Conservation (phyloP, 2,329 filamentous ascomycete genomes). For the Myriosclerotinia curreyana region DNA sequence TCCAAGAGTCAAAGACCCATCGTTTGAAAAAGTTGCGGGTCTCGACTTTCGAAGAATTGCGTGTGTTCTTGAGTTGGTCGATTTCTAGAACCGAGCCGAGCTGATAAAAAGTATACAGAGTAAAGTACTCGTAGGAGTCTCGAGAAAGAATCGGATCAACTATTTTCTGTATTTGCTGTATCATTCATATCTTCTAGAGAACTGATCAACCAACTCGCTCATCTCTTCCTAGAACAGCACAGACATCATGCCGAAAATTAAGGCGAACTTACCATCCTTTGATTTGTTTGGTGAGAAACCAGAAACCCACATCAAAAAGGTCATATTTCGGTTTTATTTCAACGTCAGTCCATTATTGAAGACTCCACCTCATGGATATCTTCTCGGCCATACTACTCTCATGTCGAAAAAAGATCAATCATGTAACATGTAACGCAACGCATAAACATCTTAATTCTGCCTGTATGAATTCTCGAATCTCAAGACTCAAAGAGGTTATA, state of each 20-base stretch:
- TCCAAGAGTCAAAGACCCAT: neutral
- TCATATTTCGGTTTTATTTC: conserved; percentile 19
- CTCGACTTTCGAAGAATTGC: neutral
- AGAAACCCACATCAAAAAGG: conserved; percentile 16
- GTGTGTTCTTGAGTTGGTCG: neutral
- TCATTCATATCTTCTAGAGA: neutral
- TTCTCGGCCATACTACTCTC: conserved; percentile 19
- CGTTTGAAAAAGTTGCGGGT: neutral
- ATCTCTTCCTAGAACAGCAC: conserved; percentile 10
- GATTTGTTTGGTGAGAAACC: neutral
- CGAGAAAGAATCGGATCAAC: neutral
- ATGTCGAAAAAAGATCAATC: neutral
- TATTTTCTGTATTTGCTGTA: neutral
- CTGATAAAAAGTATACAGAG: neutral
- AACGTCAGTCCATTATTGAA: conserved; percentile 5
- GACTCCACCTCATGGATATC: conserved; percentile 17
- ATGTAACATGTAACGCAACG: neutral
- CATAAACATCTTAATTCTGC: neutral
- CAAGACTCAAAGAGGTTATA: neutral
- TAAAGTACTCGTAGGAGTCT: neutral
- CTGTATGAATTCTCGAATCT: conserved; percentile 2
- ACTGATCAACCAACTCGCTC: neutral
- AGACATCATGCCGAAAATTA: neutral
- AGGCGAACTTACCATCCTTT: conserved; percentile 3
- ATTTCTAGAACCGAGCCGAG: conserved; percentile 1